Evolutionary conservation across 2,329 filamentous ascomycete genomes (phyloP).

Genomic region (Rosellinia necatrix): DNA sequence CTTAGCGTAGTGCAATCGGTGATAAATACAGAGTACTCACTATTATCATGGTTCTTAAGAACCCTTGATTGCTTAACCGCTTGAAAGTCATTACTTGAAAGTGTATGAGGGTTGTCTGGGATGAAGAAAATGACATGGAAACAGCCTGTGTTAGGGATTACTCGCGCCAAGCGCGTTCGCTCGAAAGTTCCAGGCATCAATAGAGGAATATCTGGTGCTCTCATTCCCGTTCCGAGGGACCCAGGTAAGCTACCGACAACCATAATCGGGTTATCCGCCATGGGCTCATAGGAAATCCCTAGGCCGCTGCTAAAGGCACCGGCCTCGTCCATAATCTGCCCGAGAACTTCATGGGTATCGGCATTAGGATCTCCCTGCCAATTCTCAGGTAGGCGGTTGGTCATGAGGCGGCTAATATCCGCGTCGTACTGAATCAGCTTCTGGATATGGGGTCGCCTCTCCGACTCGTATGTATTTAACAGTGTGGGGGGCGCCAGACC

Average conservation of each 20-base stretch:
- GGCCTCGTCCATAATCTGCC: conserved; percentile 54
- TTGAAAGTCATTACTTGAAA: conserved; percentile 9
- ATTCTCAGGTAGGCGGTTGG: conserved; percentile 45
- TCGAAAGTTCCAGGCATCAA: conserved; percentile 52
- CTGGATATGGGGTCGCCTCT: conserved; percentile 51
- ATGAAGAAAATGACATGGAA: conserved; percentile 51
- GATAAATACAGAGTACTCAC: not conserved
- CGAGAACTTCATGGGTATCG: conserved; percentile 53
- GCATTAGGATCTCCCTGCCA: conserved; percentile 47
- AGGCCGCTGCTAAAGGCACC: conserved; percentile 42
- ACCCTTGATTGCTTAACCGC: conserved; percentile 8
- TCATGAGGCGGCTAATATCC: conserved; percentile 44
- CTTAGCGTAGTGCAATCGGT: not conserved
- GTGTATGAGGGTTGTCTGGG: not conserved
- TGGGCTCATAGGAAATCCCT: conserved; percentile 61
- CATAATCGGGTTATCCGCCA: conserved; percentile 36
- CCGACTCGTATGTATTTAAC: conserved; percentile 52
- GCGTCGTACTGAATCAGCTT: conserved; percentile 50
- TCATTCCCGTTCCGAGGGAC: conserved; percentile 43
- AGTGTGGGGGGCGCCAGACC: conserved; percentile 39
- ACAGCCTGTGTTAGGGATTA: conserved; percentile 47
- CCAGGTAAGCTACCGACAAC: not conserved
- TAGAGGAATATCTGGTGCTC: conserved; percentile 52
- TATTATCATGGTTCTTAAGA: conserved; percentile 18
- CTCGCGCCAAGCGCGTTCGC: conserved; percentile 47